Percentiles rank a stretch among this genome's conserved stretches.
Conservation (phyloP, 176 grass and related monocot genomes). For the Oryza meyeriana region DNA sequence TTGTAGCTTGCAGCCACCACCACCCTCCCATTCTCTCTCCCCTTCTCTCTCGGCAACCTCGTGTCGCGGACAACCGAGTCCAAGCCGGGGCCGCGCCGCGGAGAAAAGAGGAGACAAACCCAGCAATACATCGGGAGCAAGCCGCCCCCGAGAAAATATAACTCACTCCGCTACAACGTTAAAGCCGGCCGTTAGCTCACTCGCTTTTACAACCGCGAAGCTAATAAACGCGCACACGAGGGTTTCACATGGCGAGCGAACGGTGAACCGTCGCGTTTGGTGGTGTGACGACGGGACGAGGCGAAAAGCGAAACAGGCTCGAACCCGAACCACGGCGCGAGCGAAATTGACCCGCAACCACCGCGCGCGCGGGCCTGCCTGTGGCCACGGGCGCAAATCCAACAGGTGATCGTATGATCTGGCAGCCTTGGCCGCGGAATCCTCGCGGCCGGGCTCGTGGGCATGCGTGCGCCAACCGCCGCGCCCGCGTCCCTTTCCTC, state of each 20-base stretch:
- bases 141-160: not conserved
- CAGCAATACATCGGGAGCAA: conserved; percentile 23
- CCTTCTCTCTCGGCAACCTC: not conserved
- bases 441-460: not conserved
- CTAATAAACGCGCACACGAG: not conserved
- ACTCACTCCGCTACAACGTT: not conserved
- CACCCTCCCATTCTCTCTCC: not conserved
- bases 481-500: too few species aligned
- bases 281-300: not conserved
- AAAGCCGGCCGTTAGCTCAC: not conserved
- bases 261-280: not conserved
- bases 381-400: not conserved
- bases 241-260: not conserved
- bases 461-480: not conserved
- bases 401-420: not conserved
- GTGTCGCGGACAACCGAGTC: not conserved
- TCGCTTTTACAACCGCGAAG: not conserved
- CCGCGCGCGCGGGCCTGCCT: not conserved
- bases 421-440: not conserved
- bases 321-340: not conserved
- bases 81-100: not conserved
- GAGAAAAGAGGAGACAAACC: not conserved
- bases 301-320: not conserved
- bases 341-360: not conserved
- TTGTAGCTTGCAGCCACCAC: not conserved